Conservation (phyloP, 108 stramenopile species). For the Aurantiochytrium sp. region DNA sequence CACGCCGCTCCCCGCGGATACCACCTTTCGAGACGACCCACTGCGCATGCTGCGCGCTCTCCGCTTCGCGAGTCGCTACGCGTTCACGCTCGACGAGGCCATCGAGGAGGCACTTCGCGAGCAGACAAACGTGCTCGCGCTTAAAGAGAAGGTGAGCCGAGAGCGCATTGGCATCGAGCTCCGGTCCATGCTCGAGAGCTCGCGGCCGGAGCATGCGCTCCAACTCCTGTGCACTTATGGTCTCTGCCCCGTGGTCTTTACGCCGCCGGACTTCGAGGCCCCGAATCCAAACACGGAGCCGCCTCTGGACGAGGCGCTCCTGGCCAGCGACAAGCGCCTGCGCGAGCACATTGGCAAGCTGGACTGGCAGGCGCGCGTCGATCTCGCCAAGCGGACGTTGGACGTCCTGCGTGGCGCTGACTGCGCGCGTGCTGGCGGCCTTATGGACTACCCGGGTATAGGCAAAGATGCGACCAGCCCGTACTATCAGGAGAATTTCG, state of each 20-base stretch:
- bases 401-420: not conserved
- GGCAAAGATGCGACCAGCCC: not conserved
- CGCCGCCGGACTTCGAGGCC: not conserved
- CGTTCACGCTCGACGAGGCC: slow-evolving; percentile 71
- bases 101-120: slow-evolving; percentile 67
- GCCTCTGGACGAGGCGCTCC: not conserved
- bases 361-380: not conserved
- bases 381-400: not conserved
- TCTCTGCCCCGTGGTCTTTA: not conserved
- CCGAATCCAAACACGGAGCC: not conserved
- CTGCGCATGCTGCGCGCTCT: slow-evolving; percentile 75
- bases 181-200: slow-evolving; percentile 73
- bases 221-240: not conserved
- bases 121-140: slow-evolving; percentile 61
- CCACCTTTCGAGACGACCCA: slow-evolving; percentile 87
- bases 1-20: slow-evolving; percentile 81
- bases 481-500: not conserved
- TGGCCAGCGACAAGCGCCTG: not conserved
- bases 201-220: slow-evolving; percentile 36
- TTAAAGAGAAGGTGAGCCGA: slow-evolving; percentile 77
- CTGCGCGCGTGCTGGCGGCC: no score
- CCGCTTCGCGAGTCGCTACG: slow-evolving; percentile 78
- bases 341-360: not conserved
- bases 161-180: slow-evolving; percentile 84
- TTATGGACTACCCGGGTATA: no score